These are phyloP conservation scores for Papilionanthe hybrid DNA, from an alignment of 116 monocot species.

Conservation along the genomic window DNA sequence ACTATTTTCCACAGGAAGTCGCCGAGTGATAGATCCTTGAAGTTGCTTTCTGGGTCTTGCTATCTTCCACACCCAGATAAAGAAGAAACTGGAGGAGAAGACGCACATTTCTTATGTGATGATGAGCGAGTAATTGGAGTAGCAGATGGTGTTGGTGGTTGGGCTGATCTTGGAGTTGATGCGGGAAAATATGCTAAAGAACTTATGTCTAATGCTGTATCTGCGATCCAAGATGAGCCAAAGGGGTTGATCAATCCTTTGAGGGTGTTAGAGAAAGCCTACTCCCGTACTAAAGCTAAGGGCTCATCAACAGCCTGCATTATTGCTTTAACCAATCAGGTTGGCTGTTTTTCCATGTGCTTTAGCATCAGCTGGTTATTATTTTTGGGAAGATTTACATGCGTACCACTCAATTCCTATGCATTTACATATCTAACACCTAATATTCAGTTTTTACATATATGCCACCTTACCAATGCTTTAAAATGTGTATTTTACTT, in stretches of 20 bases:
- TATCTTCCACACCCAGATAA: conserved; percentile 84
- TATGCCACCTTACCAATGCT: no score
- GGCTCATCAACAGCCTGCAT: conserved; percentile 84
- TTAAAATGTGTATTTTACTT: not conserved
- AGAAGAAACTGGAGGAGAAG: conserved; percentile 70
- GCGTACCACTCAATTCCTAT: no score
- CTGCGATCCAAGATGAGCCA: conserved; percentile 48
- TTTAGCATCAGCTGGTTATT: conserved; percentile 5
- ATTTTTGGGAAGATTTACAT: not conserved
- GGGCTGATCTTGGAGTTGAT: conserved; percentile 73
- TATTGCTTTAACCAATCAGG: conserved; percentile 57
- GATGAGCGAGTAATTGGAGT: conserved; percentile 63
- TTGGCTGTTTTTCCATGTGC: conserved; percentile 6
- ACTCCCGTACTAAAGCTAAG: conserved; percentile 28
- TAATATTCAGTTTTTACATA: no score
- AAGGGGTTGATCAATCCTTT: conserved; percentile 49
- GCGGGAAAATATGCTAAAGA: conserved; percentile 74
- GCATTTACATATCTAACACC: no score
- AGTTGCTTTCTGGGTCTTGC: conserved; percentile 65
- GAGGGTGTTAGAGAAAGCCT: conserved; percentile 44
- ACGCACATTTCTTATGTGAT: conserved; percentile 73
- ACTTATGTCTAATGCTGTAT: conserved; percentile 59
- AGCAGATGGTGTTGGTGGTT: conserved; percentile 83
- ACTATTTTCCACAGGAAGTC: conserved; percentile 19
- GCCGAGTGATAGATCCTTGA: conserved; percentile 18